Evolutionary conservation across 345 rosid genomes (phyloP), one percentile per base, ranked within the genome.

Genomic region (Eutrema heterophyllum): DNA sequence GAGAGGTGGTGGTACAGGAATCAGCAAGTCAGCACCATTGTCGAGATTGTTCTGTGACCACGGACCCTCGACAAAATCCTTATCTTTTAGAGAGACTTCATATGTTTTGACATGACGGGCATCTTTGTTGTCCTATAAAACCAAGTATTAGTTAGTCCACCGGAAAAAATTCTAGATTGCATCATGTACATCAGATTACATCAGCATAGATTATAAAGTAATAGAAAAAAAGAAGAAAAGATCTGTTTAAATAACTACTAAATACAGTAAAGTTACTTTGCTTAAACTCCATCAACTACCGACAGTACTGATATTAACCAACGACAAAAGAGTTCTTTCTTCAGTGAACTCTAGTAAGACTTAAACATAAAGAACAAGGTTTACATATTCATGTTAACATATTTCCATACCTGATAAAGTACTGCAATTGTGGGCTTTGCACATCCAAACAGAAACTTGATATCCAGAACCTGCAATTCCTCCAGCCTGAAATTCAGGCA

Each of bases 401-500:
- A 16, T 46, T 63, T 13, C 8, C 43, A 39, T 6, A 90, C 98
- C 98, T 92, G 97, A 77, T 90, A 95, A 71, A 96, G 92, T 66
- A 96, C 97, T 74, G 88, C 99, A 70, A 96, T 90, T 39, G 98
- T 96, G 61, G 99, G 99, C 78, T 92, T 96, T 24, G 86, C 78
- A 85, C 98, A 96, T 75, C 99, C 98, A 79, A 78, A 86, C 26
- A 92, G 86, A 85, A 96, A 96, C 83, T 96, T 96, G 81, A 96
- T 92, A 80, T 96, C 99, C 88, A 96, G 77, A 59, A 96, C 99
- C 78, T 96, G 98, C 78, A 96, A 89, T 80, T 96, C 98, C 80
- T 96, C 97, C 24, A 90, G 88, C 94, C 99, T 95, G 73, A 83
- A 86, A 71, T 58, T 33, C 6, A 59, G 40, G 61, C 32, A 73